These are phyloP conservation scores for Chrysosporium keratinophilum DNA, from an alignment of 2,329 filamentous ascomycete genomes.

Conservation along the genomic window DNA sequence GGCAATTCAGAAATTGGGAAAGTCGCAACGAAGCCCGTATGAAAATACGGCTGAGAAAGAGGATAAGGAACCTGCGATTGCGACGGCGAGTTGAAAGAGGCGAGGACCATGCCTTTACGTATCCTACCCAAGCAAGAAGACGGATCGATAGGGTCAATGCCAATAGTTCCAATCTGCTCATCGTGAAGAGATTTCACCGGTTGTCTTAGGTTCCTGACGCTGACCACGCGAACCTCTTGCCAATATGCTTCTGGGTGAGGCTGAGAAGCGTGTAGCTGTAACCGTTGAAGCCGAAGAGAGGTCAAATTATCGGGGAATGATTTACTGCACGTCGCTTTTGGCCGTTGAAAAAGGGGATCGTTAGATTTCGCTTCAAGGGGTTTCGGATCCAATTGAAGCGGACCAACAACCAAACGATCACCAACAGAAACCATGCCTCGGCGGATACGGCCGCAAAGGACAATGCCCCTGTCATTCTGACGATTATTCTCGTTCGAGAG, in stretches of 20 bases:
- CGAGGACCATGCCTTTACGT: constrained; percentile 74
- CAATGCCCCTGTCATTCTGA: constrained; percentile 48
- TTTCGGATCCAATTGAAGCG: constrained; percentile 47
- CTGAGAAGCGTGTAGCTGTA: constrained; percentile 25
- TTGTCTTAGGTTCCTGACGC: constrained; percentile 75
- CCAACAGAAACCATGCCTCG: constrained; percentile 68
- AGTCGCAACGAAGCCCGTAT: constrained; percentile 58
- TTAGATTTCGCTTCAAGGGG: constrained; percentile 28
- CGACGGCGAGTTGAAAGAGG: constrained; percentile 44
- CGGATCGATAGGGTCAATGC: constrained; percentile 45
- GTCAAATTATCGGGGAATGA: constrained; percentile 28
- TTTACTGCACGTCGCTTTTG: constrained; percentile 23
- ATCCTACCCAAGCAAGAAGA: constrained; percentile 32
- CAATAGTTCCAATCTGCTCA: constrained; percentile 84
- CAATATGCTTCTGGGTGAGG: constrained; percentile 57
- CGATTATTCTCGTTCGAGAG: constrained; percentile 31
- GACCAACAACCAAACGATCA: constrained; percentile 67
- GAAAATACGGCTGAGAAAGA: constrained; percentile 31
- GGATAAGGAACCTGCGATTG: constrained; percentile 4
- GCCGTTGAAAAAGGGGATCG: constrained; percentile 16
- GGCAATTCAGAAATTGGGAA: constrained; percentile 54
- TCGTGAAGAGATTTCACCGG: constrained; percentile 65
- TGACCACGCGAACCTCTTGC: constrained; percentile 70
- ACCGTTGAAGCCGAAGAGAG: constrained; percentile 24
- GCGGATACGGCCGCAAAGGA: constrained; percentile 76